A percentile compares a stretch with the other conserved stretches of the same genome.
These are phyloP conservation scores for Gossypium australe DNA, from an alignment of 345 rosid genomes.

Conservation along the genomic window DNA sequence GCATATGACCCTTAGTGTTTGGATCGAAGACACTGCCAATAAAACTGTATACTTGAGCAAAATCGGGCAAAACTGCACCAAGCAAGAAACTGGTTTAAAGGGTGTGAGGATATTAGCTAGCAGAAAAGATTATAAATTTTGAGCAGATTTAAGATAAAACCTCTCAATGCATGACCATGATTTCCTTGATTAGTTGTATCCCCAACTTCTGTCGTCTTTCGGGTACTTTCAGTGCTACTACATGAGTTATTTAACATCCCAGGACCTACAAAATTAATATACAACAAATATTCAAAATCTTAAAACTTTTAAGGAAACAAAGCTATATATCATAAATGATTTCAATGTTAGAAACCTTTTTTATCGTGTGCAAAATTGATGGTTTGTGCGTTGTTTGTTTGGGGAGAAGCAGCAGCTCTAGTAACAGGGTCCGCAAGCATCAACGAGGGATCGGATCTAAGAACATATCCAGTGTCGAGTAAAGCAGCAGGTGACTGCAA, in stretches of 20 bases:
- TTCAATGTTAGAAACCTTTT: constrained; percentile 34
- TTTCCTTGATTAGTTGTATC: constrained; percentile 50
- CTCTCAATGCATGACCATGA: constrained; percentile 52
- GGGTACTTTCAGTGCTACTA: constrained; percentile 64
- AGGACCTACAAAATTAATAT: constrained; percentile 30
- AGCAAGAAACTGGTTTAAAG: constrained; percentile 15
- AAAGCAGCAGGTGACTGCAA: constrained; percentile 43
- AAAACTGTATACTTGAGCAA: constrained; percentile 75
- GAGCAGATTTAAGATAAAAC: constrained; percentile 19
- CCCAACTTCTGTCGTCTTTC: constrained; percentile 31
- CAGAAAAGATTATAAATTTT: neutral
- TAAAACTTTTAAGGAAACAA: neutral
- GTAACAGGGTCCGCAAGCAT: constrained; percentile 45
- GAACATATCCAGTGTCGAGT: constrained; percentile 43
- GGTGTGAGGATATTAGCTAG: neutral
- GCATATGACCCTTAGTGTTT: constrained; percentile 54
- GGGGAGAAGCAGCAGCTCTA: constrained; percentile 38
- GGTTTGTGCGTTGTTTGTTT: constrained; percentile 47
- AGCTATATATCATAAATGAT: neutral
- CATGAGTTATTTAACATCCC: constrained; percentile 44
- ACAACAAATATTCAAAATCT: neutral
- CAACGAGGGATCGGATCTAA: constrained; percentile 48
- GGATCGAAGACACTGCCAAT: constrained; percentile 59
- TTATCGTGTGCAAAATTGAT: constrained; percentile 36
- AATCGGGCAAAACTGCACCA: constrained; percentile 78